Conservation (phyloP, 257 asterid genomes). For the Rhazya stricta region DNA sequence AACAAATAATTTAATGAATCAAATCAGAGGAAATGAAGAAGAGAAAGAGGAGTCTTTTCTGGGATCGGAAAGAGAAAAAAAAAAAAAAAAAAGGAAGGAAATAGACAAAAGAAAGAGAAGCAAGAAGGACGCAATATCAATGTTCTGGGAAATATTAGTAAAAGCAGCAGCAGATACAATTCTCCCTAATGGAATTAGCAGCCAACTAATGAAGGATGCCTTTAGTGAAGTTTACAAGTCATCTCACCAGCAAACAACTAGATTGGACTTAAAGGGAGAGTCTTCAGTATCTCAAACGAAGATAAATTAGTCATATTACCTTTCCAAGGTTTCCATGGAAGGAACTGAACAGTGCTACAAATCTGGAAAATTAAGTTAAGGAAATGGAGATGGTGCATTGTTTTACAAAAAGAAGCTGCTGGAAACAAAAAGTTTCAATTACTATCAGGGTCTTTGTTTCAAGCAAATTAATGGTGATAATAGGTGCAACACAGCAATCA, state of each 20-base stretch:
- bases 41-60: no score
- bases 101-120: neutral
- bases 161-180: neutral
- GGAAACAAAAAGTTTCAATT: neutral
- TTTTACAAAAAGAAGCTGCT: neutral
- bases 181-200: neutral
- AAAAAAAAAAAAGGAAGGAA: neutral
- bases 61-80: neutral
- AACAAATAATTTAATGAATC: neutral
- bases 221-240: neutral
- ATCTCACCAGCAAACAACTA: neutral
- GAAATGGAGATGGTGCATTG: constrained; percentile 17
- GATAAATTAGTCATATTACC: constrained; percentile 39
- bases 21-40: neutral
- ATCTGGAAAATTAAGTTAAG: constrained; percentile 53
- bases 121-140: neutral
- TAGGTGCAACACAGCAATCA: neutral
- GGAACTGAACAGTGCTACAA: constrained; percentile 83
- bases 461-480: neutral
- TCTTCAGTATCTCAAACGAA: neutral
- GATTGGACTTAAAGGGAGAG: neutral
- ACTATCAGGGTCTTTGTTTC: neutral
- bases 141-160: neutral
- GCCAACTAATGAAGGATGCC: neutral
- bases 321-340: constrained; percentile 98